Evolutionary conservation across 2,329 filamentous ascomycete species (phyloP), one percentile per base, ranked within the genome.

Genomic region (Alternaria sp.): DNA sequence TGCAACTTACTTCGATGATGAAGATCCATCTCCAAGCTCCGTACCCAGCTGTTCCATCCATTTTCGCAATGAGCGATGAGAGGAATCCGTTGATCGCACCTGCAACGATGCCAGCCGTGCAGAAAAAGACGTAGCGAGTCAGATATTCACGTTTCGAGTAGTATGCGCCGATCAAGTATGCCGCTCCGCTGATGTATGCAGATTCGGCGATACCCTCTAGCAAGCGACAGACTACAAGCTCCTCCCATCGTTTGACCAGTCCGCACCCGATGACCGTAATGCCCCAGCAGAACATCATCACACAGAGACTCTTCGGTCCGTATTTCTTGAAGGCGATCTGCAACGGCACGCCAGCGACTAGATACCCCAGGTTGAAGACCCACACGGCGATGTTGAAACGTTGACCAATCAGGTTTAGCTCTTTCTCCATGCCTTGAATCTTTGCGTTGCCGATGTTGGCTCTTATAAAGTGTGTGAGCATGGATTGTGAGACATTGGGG

Each of bases 41-140:
- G 22, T 69, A 74, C 1, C 67, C 72, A 9, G 62, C 65, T 11
- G 60, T 64, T 3, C 72, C 74, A 40, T 72, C 66, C 69, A 75
- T 74, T 51, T 64, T 72, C 4, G 71, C 70, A 70, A 79, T 55
- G 79, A 81, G 12, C 83, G 78, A 18, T 76, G 72, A 84, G 0
- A 87, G 72, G 11, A 88, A 79, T 0, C 85, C 85, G 34, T 85
- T 86, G 55, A 87, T 86, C 2, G 85, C 85, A 3, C 85, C 85
- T 2, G 86, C 84, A 59, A 86, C 80, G 46, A 82, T 84, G 0
- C 83, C 82, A 1, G 84, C 81, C 2, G 81, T 84, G 16, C 84
- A 81, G 69, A 86, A 86, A 52, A 86, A 83, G 2, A 85, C 85
- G 51, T 68, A 74, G 14, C 85, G 80, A 49, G 85, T 84, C 22